Evolutionary conservation across 768 basidiomycete genomes (phyloP), one percentile per base, ranked within the genome.

Genomic region (Piloderma croceum): DNA sequence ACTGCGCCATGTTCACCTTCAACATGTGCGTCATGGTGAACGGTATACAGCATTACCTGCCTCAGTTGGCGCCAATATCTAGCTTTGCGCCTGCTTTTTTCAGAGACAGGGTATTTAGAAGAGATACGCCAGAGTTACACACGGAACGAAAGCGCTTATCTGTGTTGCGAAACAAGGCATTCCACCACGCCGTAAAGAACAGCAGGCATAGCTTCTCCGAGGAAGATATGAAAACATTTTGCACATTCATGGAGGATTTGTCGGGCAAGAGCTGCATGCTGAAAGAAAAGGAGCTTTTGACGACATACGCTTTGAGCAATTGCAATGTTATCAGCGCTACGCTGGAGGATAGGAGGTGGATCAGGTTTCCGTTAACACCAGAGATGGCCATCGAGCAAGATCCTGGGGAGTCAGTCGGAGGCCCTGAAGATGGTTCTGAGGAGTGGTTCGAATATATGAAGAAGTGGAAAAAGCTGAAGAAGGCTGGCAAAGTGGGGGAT

Each of bases 1-100:
- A 74, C 38, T 58, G 59, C 29, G 58, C 52, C 27, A 66, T 73
- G 65, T 68, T 61, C 48, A 60, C 62, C 5, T 70, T 69, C 59
- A 70, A 70, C 57, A 63, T 68, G 48, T 58, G 58, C 41, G 25
- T 47, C 19, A 36, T 52, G 24, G 45, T 59, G 34, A n/a, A 39
- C 17, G 35, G 43, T 6, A 15, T 19, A 2, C 50, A 47, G 0
- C 61, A 61, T 36, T 35, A 44, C 7, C 13, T 21, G 15, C 21
- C 18, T 3, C 54, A 60, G n/a, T n/a, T 10, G 35, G 34, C n/a
- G 24, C 15, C 20, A 4, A 7, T 17, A 7, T 17, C 19, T 5
- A 27, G 33, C 12, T 36, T 38, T 15, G 44, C 39, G 5, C 49
- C 49, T 34, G 49, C 39, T 20, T 45, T 43, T 29, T 48, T 48